Base-by-base conservation (phyloP, 192 early-diverging fungal genomes). In the Rhizophagus prolifer region DNA sequence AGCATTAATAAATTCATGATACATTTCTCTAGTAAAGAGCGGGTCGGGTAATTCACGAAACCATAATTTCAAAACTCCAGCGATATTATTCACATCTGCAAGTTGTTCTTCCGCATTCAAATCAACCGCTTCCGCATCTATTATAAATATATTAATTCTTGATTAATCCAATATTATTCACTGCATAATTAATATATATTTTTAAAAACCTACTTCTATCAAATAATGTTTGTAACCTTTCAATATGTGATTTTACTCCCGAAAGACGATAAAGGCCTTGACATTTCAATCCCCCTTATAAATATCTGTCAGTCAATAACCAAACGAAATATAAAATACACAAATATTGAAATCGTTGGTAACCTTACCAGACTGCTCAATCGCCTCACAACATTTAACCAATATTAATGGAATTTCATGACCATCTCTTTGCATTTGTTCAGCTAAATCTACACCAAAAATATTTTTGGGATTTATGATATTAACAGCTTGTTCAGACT, bases 1-100 rank as follows among this genome's bases (percentile, higher is more conserved):
- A 5, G 93, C 92, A 36, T 88, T 88, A 46, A 95, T 85, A 58
- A 95, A 88, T 44, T 88, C 81, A 16, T 86, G 81, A 79, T 93
- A 95, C 75, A 87, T 81, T 23, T 72, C 58, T 60, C 81, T 80
- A 61, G 96, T 93, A 72, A 99, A 85, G 0, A 98, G 82, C 1
- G 95, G 92, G 58, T 95, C 94, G 7, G 96, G 94, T n/a, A 99
- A 81, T 81, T 98, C 96, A 36, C 97, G 88, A 81, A 99, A 93
- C 88, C 93, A 99, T 64, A 96, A 85, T 80, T 99, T 99, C 4
- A 99, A 82, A 30, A 94, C 91, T 65, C 94, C 90, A 26, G 95
- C 83, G 9, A 97, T 84, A 72, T 90, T 92, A 81, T 95, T 93
- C 47, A 99, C 90, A 77, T 98, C 95, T 4, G 81, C 73, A 26